Evolutionary conservation across 257 asterid species (phyloP).

Genomic region (Solanum megistacrolobum): DNA sequence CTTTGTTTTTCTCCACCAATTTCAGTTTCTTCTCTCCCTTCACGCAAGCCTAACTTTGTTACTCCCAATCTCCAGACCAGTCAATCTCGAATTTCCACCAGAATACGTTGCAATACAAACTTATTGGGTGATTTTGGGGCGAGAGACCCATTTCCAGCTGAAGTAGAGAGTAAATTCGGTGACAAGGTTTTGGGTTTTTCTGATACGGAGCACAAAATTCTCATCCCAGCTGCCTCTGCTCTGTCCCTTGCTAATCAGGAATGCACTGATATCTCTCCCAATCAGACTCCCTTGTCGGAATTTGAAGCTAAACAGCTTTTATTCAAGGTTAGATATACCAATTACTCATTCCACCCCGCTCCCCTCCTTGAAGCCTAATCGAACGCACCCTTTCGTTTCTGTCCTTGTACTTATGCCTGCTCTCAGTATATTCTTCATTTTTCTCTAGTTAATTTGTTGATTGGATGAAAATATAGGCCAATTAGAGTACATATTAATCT

Average conservation of each 20-base stretch:
- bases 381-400: background rate
- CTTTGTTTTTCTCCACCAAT: slow-evolving; percentile 27
- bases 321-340: slow-evolving; percentile 36
- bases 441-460: background rate
- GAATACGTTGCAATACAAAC: slow-evolving; percentile 25
- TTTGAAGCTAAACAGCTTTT: slow-evolving; percentile 45
- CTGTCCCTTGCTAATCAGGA: slow-evolving; percentile 53
- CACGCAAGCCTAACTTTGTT: slow-evolving; percentile 9
- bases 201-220: slow-evolving; percentile 75
- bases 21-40: slow-evolving; percentile 14
- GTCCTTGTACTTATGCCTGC: background rate
- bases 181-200: slow-evolving; percentile 51
- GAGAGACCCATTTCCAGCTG: slow-evolving; percentile 88
- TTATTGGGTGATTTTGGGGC: slow-evolving; percentile 81
- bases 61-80: background rate
- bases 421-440: background rate
- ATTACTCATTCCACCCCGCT: background rate
- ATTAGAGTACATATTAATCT: background rate
- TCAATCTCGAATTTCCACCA: slow-evolving; percentile 3
- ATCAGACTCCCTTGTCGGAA: slow-evolving; percentile 38
- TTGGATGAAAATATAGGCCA: background rate
- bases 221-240: slow-evolving; percentile 66
- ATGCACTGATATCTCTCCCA: slow-evolving; percentile 28
- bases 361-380: background rate
- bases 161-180: slow-evolving; percentile 63